Evolutionary conservation across 768 basidiomycete species (phyloP).

Genomic region (Auricularia sp.): DNA sequence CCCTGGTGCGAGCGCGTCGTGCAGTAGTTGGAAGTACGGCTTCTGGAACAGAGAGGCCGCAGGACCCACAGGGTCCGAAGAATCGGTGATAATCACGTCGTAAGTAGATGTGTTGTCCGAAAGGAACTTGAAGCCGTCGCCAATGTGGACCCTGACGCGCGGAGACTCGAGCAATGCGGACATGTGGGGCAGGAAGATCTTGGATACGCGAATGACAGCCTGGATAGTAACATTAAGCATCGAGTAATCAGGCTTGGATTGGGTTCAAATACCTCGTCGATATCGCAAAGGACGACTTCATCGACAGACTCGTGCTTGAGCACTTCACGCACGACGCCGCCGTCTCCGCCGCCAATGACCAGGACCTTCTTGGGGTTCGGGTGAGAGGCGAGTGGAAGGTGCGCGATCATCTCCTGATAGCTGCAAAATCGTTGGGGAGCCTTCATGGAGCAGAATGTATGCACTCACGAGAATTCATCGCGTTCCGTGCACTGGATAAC

Average conservation of each 20-base stretch:
- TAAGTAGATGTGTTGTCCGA: slow-evolving; percentile 76
- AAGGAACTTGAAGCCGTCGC: slow-evolving; percentile 96
- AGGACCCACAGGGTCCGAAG: slow-evolving; percentile 94
- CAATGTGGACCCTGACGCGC: slow-evolving; percentile 75
- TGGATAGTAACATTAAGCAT: slow-evolving; percentile 18
- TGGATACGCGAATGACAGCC: slow-evolving; percentile 94
- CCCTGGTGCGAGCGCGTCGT: slow-evolving; percentile 79
- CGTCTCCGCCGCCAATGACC: slow-evolving; percentile 97
- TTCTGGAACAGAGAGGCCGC: slow-evolving; percentile 91
- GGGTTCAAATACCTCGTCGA: slow-evolving; percentile 63
- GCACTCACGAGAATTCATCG: slow-evolving; percentile 91
- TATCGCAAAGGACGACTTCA: slow-evolving; percentile 91
- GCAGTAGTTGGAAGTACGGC: slow-evolving; percentile 91
- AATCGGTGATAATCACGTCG: slow-evolving; percentile 98
- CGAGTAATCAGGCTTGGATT: background rate
- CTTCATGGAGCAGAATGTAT: slow-evolving; percentile 1
- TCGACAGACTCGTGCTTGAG: slow-evolving; percentile 89
- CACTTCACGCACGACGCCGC: slow-evolving; percentile 94
- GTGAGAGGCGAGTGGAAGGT: slow-evolving; percentile 91
- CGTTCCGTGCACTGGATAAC: slow-evolving; percentile 96
- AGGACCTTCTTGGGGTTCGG: slow-evolving; percentile 93
- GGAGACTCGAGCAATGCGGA: slow-evolving; percentile 68
- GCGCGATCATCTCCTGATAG: slow-evolving; percentile 98
- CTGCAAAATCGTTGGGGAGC: slow-evolving; percentile 27
- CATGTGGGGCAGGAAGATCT: slow-evolving; percentile 91